Evolutionary conservation across 495 filamentous ascomycete species (phyloP).

Genomic region (Penicillium roqueforti): DNA sequence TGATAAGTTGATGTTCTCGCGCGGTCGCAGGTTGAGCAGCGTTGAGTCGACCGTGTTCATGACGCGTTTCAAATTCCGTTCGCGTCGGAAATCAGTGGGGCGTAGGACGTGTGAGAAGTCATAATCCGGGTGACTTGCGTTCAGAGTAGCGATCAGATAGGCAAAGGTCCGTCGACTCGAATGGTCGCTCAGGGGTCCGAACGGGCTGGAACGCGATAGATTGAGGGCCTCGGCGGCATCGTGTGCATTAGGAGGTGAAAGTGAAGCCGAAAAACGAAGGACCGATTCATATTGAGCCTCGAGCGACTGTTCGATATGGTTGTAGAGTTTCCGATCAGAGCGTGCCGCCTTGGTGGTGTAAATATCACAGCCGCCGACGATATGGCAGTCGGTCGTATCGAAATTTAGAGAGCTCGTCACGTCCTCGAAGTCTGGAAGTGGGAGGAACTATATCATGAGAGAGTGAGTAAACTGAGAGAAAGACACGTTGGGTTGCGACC

Average conservation of each 20-base stretch:
- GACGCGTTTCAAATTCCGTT: slow-evolving; percentile 66
- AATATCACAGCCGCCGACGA: slow-evolving; percentile 87
- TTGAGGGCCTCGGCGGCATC: slow-evolving; percentile 58
- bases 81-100: slow-evolving; percentile 80
- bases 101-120: slow-evolving; percentile 90
- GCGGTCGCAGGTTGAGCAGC: slow-evolving; percentile 75
- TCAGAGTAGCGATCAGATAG: slow-evolving; percentile 95
- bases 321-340: slow-evolving; percentile 94
- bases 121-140: slow-evolving; percentile 95
- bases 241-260: slow-evolving; percentile 69
- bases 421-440: slow-evolving; percentile 80
- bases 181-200: slow-evolving; percentile 80
- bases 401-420: slow-evolving; percentile 90
- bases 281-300: slow-evolving; percentile 86
- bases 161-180: slow-evolving; percentile 88
- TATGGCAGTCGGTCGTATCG: slow-evolving; percentile 83
- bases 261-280: slow-evolving; percentile 70
- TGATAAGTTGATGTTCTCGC: slow-evolving; percentile 43
- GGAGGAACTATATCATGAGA: slow-evolving; percentile 64
- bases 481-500: slow-evolving; percentile 2
- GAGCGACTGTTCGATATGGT: slow-evolving; percentile 82
- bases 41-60: slow-evolving; percentile 84
- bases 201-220: slow-evolving; percentile 78
- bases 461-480: not conserved
- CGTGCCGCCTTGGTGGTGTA: slow-evolving; percentile 96